phyloP scores from a whole-genome alignment of 106 monocot species.

The Dioscorea alata region DNA sequence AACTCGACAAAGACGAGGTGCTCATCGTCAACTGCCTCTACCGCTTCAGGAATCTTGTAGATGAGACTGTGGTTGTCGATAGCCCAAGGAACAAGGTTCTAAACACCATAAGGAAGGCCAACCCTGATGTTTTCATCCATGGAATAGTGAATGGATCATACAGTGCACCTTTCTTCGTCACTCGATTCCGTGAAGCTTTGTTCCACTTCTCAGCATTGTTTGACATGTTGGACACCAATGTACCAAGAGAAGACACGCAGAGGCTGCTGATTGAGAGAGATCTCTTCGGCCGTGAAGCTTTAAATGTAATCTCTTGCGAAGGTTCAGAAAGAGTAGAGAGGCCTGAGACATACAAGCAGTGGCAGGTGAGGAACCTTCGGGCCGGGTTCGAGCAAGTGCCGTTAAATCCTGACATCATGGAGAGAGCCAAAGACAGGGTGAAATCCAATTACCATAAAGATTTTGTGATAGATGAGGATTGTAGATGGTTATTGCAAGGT shows the following conservation, averaged over 20 bases:
- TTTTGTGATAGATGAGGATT: conserved; percentile 77
- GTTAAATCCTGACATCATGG: conserved; percentile 37
- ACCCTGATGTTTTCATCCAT: conserved; percentile 68
- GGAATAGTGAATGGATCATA: conserved; percentile 76
- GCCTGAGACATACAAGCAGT: conserved; percentile 89
- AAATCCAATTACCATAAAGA: conserved; percentile 53
- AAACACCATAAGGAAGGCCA: conserved; percentile 62
- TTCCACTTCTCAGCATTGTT: conserved; percentile 77
- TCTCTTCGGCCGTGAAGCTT: conserved; percentile 47
- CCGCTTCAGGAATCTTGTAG: conserved; percentile 62
- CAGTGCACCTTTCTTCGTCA: conserved; percentile 78
- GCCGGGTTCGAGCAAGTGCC: conserved; percentile 71
- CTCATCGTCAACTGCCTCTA: conserved; percentile 67
- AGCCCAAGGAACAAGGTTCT: conserved; percentile 73
- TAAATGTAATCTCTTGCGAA: conserved; percentile 87
- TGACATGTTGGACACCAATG: conserved; percentile 75
- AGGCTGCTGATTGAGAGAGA: conserved; percentile 69
- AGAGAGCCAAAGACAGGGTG: conserved; percentile 37
- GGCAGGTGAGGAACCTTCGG: conserved; percentile 74
- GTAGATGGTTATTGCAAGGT: conserved; percentile 73
- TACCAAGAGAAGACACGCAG: conserved; percentile 58
- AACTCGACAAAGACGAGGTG: conserved; percentile 64
- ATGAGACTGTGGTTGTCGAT: conserved; percentile 70
- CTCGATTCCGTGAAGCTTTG: conserved; percentile 71
- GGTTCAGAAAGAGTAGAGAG: conserved; percentile 74